Evolutionary conservation across 2,329 filamentous ascomycete genomes (phyloP).

Genomic region (Penicillium oxalicum): DNA sequence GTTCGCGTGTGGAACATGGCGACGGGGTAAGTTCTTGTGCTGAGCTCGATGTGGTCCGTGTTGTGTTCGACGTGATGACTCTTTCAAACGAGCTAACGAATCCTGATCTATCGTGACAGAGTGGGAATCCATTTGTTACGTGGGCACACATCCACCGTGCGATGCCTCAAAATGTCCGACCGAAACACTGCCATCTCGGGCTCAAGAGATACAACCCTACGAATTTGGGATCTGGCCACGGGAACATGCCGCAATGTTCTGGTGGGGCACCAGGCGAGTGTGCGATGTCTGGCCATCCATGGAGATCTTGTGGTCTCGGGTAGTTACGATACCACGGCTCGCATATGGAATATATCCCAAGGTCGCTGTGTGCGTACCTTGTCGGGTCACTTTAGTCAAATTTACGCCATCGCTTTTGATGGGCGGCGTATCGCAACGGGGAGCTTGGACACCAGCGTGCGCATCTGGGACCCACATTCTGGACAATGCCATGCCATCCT

Average conservation of each 20-base stretch:
- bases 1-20: constrained; percentile 95
- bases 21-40: constrained; percentile 60
- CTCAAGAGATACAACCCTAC: constrained; percentile 86
- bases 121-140: constrained; percentile 74
- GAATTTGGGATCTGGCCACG: constrained; percentile 88
- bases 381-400: constrained; percentile 94
- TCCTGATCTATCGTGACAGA: constrained; percentile 37
- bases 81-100: background rate
- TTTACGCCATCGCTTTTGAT: constrained; percentile 97
- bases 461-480: constrained; percentile 89
- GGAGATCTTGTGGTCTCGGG: constrained; percentile 96
- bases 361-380: constrained; percentile 86
- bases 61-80: too few relatives aligned
- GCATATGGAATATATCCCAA: constrained; percentile 96
- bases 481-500: constrained; percentile 85
- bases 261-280: constrained; percentile 90
- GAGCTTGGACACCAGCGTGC: constrained; percentile 90
- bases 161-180: constrained; percentile 97
- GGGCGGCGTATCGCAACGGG: constrained; percentile 89
- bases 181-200: constrained; percentile 91
- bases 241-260: constrained; percentile 87
- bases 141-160: constrained; percentile 92
- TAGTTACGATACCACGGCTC: constrained; percentile 93
- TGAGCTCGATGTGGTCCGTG: too few relatives aligned
- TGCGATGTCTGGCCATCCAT: constrained; percentile 90